Base-by-base conservation (phyloP, 306 rosid species). In the Fragaria iinumae region DNA sequence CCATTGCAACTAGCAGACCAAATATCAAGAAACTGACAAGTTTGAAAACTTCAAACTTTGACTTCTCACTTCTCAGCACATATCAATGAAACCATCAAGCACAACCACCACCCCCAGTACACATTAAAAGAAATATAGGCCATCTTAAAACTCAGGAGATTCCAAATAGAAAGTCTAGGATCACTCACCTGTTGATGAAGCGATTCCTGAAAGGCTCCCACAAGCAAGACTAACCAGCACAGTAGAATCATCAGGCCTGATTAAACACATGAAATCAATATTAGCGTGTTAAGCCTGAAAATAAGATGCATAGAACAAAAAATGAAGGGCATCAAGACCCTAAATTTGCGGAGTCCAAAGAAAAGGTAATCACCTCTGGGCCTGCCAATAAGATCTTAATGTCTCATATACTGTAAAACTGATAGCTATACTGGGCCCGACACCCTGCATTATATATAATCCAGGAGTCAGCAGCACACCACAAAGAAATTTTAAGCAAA, bases 201-300 rank as follows among this genome's bases (percentile, higher is more conserved):
- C 96, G 82, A 96, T 88, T 85, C 99, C 99, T 34, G 99, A 92
- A 74, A 96, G 90, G 84, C 99, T 96, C 56, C 99, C 99, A 39
- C 99, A 96, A 34, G 96, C 88, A 80, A 96, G 84, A 84, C 98
- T 96, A 82, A 88, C 89, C 68, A 80, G 83, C 62, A 80, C 84
- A 48, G 91, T 73, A 78, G 98, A 96, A 86, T 96, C 98, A 75
- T 84, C 47, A 8, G 99, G 69, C 86, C 99, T 96, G 86, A 75
- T 70, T 11, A 76, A 72, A 77, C 27, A 60, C 8, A 70, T 9
- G 21, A 75, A 23, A 53, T 21, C 39, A 73, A 55, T 32, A 86
- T 83, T 9, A 76, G 4, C 67, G 21, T 56, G 70, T 25, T 69
- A 27, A 17, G 48, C 67, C 27, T 21, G n/a, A 60, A 55, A 32